These are phyloP conservation scores for Fragilariopsis cylindrus DNA, from an alignment of 108 stramenopile genomes.

Conservation along the genomic window DNA sequence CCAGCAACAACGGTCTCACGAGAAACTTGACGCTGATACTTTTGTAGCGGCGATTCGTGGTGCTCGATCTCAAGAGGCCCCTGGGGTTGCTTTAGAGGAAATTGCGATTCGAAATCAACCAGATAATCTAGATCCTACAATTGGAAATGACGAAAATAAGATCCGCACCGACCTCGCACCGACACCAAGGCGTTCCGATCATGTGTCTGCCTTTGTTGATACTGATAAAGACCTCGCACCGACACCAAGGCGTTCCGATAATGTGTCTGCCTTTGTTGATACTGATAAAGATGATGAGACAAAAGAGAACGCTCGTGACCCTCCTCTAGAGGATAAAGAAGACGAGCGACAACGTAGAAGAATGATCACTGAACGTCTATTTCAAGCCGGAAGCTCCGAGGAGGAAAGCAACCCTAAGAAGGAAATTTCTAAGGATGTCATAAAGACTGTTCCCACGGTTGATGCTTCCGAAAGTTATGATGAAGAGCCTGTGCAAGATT, in stretches of 20 bases:
- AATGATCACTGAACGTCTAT: conserved; percentile 20
- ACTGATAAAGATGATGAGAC: neutral
- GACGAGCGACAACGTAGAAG: conserved; percentile 1
- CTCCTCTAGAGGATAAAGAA: conserved; percentile 2
- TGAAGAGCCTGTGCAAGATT: conserved; percentile 3
- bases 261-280: neutral
- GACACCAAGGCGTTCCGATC: conserved; percentile 15
- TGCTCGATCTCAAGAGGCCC: conserved; percentile 2
- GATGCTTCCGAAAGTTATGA: conserved; percentile 9
- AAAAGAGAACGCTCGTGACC: neutral
- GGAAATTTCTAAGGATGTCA: neutral
- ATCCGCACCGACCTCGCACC: conserved; percentile 10
- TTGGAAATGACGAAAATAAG: neutral
- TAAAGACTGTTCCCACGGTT: conserved; percentile 12
- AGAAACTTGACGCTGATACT: conserved; percentile 17
- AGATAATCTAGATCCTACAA: conserved; percentile 12
- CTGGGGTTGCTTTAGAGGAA: conserved; percentile 19
- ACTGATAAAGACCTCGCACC: neutral
- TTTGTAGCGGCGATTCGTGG: conserved; percentile 23
- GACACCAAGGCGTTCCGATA: neutral
- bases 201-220: neutral
- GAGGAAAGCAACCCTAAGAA: neutral
- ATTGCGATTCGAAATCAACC: conserved; percentile 6
- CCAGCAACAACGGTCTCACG: neutral
- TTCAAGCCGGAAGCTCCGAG: conserved; percentile 2